phyloP scores from a whole-genome alignment of 2,329 filamentous ascomycete species.

The Ophiostoma ips region DNA sequence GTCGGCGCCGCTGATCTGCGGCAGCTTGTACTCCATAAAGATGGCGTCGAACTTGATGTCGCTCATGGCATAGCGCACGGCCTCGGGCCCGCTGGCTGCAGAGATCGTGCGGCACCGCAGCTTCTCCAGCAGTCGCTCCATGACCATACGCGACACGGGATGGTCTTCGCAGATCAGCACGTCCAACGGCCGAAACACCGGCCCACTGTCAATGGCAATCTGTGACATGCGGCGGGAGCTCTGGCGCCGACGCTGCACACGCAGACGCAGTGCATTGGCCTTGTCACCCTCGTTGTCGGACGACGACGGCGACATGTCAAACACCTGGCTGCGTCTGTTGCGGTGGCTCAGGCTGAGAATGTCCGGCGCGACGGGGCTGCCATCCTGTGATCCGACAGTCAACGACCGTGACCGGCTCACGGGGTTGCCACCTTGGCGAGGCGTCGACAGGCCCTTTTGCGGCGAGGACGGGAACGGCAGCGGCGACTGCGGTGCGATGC shows the following conservation, averaged over 20 bases:
- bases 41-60: conserved; percentile 99
- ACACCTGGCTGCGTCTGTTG: conserved; percentile 84
- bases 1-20: conserved; percentile 87
- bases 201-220: conserved; percentile 64
- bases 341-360: conserved; percentile 61
- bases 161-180: conserved; percentile 96
- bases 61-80: conserved; percentile 83
- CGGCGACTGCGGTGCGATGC: conserved; percentile 26
- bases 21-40: conserved; percentile 92
- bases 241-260: conserved; percentile 86
- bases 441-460: conserved; percentile 46
- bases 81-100: conserved; percentile 79
- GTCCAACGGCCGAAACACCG: conserved; percentile 79
- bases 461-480: conserved; percentile 43
- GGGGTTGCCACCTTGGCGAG: conserved; percentile 45
- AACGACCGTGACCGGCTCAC: conserved; percentile 70
- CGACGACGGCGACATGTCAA: conserved; percentile 92
- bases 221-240: conserved; percentile 90
- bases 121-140: conserved; percentile 95
- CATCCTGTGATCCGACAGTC: conserved; percentile 88
- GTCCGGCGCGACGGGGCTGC: conserved; percentile 57
- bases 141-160: conserved; percentile 92
- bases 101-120: conserved; percentile 87
- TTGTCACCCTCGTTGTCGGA: conserved; percentile 95
- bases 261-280: conserved; percentile 61